A percentile compares a stretch with the other conserved stretches of the same genome.
phyloP scores from a whole-genome alignment of 1,139 yeast genomes.

The Sugiyamaella neomexicana region DNA sequence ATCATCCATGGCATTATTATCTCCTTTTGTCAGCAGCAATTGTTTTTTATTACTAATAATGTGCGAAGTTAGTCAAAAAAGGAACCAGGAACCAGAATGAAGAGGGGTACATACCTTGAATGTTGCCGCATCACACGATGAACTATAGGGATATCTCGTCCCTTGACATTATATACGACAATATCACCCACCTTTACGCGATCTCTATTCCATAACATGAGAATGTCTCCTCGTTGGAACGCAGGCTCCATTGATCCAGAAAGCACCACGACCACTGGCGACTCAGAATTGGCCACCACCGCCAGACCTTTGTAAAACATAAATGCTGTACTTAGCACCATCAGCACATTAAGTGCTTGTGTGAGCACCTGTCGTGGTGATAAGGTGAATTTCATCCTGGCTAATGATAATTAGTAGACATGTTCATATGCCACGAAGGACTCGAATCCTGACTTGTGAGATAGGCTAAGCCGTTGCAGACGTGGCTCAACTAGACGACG shows the following conservation, averaged over 20 bases:
- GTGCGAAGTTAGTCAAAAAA: too few relatives aligned
- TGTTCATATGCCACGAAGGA: neutral
- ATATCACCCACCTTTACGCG: constrained; percentile 83
- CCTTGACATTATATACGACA: constrained; percentile 87
- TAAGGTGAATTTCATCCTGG: constrained; percentile 21
- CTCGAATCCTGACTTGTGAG: neutral
- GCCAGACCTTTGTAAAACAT: constrained; percentile 89
- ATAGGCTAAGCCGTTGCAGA: neutral
- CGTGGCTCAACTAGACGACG: neutral
- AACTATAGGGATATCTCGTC: constrained; percentile 86
- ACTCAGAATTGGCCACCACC: constrained; percentile 74
- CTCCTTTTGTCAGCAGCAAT: constrained; percentile 88
- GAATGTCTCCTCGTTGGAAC: constrained; percentile 94
- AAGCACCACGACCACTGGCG: constrained; percentile 94
- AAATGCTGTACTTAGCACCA: constrained; percentile 84
- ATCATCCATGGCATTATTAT: constrained; percentile 91
- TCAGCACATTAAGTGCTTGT: constrained; percentile 67
- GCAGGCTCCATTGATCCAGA: constrained; percentile 99
- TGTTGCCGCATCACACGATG: constrained; percentile 92
- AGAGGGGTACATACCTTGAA: constrained; percentile 31
- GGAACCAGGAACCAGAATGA: neutral
- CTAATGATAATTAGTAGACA: neutral
- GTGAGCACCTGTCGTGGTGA: constrained; percentile 41
- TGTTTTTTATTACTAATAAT: constrained; percentile 51
- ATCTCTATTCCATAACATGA: constrained; percentile 87